Conservation (phyloP, 73 alveolate species). For the Symbiodinium natans region DNA sequence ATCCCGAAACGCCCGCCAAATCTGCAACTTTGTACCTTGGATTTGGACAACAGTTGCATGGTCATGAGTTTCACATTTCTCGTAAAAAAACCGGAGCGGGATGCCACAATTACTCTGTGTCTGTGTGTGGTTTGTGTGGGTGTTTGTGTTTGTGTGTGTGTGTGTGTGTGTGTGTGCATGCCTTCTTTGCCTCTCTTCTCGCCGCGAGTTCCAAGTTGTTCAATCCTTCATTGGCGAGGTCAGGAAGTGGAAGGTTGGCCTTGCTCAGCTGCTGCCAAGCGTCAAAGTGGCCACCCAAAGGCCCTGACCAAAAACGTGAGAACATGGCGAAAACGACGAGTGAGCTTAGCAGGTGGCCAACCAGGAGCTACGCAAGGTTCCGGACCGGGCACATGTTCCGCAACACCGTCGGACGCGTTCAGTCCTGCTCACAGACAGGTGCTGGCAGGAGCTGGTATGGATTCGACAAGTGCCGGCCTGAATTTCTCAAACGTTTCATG, state of each 20-base stretch:
- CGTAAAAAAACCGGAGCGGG: too few relatives aligned
- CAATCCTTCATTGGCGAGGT: background rate
- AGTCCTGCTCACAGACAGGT: background rate
- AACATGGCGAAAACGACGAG: background rate
- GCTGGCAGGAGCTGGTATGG: background rate
- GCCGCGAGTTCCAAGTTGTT: too few relatives aligned
- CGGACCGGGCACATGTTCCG: background rate
- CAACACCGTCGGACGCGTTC: background rate
- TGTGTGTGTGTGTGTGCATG: background rate
- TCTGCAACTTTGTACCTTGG: too few relatives aligned
- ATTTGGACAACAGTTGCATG: too few relatives aligned
- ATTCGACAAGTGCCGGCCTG: background rate
- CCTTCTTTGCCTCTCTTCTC: background rate
- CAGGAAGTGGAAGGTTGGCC: conserved; percentile 89
- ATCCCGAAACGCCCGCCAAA: too few relatives aligned
- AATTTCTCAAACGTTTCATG: background rate
- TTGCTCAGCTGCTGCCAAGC: conserved; percentile 60
- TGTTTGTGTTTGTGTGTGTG: too few relatives aligned
- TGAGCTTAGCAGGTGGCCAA: conserved; percentile 17
- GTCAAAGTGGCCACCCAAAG: conserved; percentile 78
- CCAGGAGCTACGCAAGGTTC: conserved; percentile 67
- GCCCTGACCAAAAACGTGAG: background rate
- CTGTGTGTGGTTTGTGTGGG: too few relatives aligned
- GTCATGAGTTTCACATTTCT: too few relatives aligned
- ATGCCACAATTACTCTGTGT: background rate